phyloP scores from a whole-genome alignment of 148 eudicot species.

The Rhododendron vialii region DNA sequence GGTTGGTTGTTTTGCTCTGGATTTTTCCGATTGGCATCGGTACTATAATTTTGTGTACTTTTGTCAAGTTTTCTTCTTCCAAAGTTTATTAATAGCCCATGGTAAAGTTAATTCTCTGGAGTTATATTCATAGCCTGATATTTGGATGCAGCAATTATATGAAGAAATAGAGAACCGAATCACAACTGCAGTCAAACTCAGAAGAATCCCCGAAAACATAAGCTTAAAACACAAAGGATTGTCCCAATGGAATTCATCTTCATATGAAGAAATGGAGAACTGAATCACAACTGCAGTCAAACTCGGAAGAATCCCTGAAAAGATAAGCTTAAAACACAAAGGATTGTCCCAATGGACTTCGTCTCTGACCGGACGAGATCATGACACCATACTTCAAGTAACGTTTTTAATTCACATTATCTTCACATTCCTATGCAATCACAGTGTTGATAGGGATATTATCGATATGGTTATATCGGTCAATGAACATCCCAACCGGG shows the following conservation, averaged over 20 bases:
- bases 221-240: constrained; percentile 55
- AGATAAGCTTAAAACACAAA: constrained; percentile 36
- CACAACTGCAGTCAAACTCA: constrained; percentile 33
- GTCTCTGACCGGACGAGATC: constrained; percentile 49
- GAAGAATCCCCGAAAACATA: constrained; percentile 41
- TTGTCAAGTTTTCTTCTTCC: background rate
- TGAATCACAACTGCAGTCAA: constrained; percentile 43
- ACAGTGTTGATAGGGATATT: too few relatives aligned
- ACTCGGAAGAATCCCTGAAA: constrained; percentile 40
- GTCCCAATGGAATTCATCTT: constrained; percentile 42
- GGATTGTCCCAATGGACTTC: constrained; percentile 71
- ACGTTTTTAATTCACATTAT: background rate
- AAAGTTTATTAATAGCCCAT: background rate
- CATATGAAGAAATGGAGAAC: constrained; percentile 36
- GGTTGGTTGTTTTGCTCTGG: too few relatives aligned
- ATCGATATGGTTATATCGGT: too few relatives aligned
- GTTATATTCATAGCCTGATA: background rate
- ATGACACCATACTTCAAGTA: constrained; percentile 80
- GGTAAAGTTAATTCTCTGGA: background rate
- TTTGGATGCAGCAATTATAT: constrained; percentile 47
- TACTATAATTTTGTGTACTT: too few relatives aligned
- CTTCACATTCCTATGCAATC: background rate
- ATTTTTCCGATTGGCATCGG: too few relatives aligned
- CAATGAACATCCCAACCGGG: too few relatives aligned
- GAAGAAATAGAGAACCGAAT: constrained; percentile 61